Base-by-base conservation (phyloP, 345 rosid genomes). In the Crucihimalaya himalaica region DNA sequence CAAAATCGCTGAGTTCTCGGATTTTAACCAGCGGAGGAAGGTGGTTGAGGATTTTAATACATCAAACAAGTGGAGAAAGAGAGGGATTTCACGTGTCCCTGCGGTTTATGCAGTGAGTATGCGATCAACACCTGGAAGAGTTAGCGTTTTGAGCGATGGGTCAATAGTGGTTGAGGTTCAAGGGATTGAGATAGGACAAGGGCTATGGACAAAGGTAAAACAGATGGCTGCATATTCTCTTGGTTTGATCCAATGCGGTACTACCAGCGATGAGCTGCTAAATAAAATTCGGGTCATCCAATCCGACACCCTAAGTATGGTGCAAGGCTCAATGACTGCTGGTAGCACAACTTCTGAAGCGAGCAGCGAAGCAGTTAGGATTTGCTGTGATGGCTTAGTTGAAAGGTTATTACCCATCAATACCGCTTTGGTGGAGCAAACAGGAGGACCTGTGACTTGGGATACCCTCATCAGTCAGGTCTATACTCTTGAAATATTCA, bases 301-400 rank as follows among this genome's bases (percentile, higher is more conserved):
- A 70, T 19, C 89, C 6, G 97, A 95, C 62, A 81, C 88, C 0
- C 32, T 95, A 86, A 92, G 89, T 80, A 62, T 95, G 73, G 83
- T 83, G 72, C 97, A 95, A 80, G 96, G 97, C 11, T 89, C 96
- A 4, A 58, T 72, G 32, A 95, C 98, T 23, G 62, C 83, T 46
- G 98, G 96, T 47, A 95, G 99, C 74, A 90, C 99, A 5, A 89
- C 91, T 16, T 95, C 99, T 10, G 99, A 95, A 68, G 71, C 93
- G 1, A 87, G 92, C 57, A 87, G 96, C 61, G 91, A 90, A 84
- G 96, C 98, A 0, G 84, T 84, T 43, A 81, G 89, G 78, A 79
- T 85, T 47, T 92, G 96, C 54, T 95, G 99, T 66, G 70, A 83
- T 68, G 68, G 77, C 40, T 80, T 95, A 81, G 90, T 92, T 0